Evolutionary conservation across 2,329 filamentous ascomycete genomes (phyloP), one percentile per base, ranked within the genome.

Genomic region (Dryadomyces sulphureus): DNA sequence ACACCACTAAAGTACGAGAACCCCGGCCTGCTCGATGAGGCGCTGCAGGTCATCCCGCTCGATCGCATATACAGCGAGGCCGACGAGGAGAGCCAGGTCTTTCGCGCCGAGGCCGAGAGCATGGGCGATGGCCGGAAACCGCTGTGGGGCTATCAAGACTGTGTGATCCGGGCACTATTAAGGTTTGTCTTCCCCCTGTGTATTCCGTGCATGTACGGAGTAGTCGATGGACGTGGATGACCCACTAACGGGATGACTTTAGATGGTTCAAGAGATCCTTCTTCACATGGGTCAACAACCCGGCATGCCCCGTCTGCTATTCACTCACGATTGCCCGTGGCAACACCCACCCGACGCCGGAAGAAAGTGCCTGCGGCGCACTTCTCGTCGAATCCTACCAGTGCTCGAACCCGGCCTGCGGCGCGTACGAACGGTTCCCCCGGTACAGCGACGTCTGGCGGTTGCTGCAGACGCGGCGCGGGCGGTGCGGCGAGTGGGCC

Each of bases 141-240:
- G 2, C 83, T 88, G 67, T 96, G 90, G 90, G 90, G 89, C 48
- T 95, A 96, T 60, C 90, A 96, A 63, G 92, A 98, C 65, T 98
- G 90, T 62, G 87, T 95, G 46, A 83, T 96, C 58, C 77, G 85
- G 54, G 86, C 90, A 50, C 70, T 96, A 52, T 69, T 96, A 57
- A 81, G 79, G 84, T 88, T 69, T 55, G 78, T 66, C 49, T 41
- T 35, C 30, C 32, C n/a, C n/a, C n/a, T n/a, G 36, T 41, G 47
- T 24, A 41, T 5, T 44, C 24, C 32, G 27, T 27, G 7, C n/a
- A 38, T 39, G 20, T 47, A 32, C 30, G 24, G 5, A 30, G 17
- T 8, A n/a, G n/a, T n/a, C n/a, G n/a, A n/a, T n/a, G n/a, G n/a
- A n/a, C n/a, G n/a, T n/a, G n/a, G 16, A 32, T 32, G 27, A 32